Percentiles rank a stretch among this genome's conserved stretches.
phyloP scores from a whole-genome alignment of 2,329 filamentous ascomycete species.

The Claviceps sp. region DNA sequence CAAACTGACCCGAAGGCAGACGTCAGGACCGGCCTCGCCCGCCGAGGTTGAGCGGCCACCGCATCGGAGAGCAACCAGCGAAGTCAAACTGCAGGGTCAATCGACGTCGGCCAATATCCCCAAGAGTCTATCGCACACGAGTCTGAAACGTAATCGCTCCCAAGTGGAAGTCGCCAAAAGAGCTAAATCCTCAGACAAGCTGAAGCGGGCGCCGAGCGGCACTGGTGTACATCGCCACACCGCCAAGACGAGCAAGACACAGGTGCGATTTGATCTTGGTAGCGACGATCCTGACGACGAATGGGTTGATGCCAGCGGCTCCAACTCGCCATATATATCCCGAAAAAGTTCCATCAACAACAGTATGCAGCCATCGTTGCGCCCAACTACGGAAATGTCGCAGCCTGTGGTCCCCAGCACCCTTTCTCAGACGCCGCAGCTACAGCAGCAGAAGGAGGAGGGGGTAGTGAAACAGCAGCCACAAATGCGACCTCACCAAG shows the following conservation, averaged over 20 bases:
- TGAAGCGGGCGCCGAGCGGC: conserved; percentile 40
- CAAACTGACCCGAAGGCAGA: conserved; percentile 30
- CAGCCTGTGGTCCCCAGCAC: conserved; percentile 23
- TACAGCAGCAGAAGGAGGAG: neutral
- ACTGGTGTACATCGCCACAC: conserved; percentile 30
- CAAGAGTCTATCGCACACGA: conserved; percentile 41
- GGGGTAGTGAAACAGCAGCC: neutral
- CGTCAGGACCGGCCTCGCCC: conserved; percentile 31
- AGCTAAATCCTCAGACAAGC: conserved; percentile 34
- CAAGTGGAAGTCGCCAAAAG: conserved; percentile 41
- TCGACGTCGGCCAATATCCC: conserved; percentile 31
- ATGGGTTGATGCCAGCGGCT: conserved; percentile 54
- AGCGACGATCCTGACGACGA: conserved; percentile 38
- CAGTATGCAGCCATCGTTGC: conserved; percentile 34
- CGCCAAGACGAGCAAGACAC: conserved; percentile 28
- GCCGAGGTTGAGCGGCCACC: conserved; percentile 14
- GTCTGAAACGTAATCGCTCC: conserved; percentile 47
- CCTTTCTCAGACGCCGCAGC: conserved; percentile 6
- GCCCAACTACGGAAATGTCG: conserved; percentile 20
- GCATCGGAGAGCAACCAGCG: conserved; percentile 37
- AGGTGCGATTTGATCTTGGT: conserved; percentile 52
- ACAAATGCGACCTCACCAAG: neutral
- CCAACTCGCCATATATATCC: conserved; percentile 43
- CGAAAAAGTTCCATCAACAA: conserved; percentile 34
- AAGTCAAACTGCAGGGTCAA: conserved; percentile 35